These are phyloP conservation scores for Trichoderma endophyticum DNA, from an alignment of 2,329 filamentous ascomycete species.

Conservation along the genomic window DNA sequence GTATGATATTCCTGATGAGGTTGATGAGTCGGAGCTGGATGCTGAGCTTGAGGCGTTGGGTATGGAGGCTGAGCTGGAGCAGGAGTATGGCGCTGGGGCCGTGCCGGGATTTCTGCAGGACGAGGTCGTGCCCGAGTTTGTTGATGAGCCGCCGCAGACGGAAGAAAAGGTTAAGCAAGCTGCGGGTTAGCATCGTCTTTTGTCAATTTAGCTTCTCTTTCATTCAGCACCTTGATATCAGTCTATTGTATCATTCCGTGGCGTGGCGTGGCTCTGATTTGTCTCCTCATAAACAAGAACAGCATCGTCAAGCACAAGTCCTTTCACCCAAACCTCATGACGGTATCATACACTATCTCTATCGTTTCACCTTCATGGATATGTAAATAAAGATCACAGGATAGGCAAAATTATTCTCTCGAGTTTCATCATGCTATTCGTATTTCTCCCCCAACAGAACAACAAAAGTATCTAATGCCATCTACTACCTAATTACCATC, in stretches of 20 bases:
- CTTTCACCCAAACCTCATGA: background rate
- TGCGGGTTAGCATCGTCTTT: conserved; percentile 44
- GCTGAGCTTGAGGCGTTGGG: conserved; percentile 93
- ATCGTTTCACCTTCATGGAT: background rate
- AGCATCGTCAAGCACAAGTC: background rate
- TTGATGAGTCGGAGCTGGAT: conserved; percentile 94
- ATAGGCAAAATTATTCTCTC: background rate
- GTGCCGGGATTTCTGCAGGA: conserved; percentile 88
- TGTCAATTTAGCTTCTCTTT: background rate
- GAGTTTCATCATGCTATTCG: background rate
- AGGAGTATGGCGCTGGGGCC: conserved; percentile 54
- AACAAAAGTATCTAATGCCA: background rate
- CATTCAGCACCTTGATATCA: background rate
- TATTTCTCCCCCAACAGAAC: background rate
- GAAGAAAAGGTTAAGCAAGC: conserved; percentile 78
- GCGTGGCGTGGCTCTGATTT: background rate
- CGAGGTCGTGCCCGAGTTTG: conserved; percentile 80
- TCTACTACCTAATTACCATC: background rate
- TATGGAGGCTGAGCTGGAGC: conserved; percentile 88
- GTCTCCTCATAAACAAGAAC: background rate
- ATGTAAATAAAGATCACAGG: background rate
- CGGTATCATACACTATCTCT: background rate
- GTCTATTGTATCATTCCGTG: background rate
- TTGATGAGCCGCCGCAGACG: conserved; percentile 81
- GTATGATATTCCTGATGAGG: conserved; percentile 94